Conservation (phyloP, 352 stramenopile genomes). For the Elongisporangium anandrum region DNA sequence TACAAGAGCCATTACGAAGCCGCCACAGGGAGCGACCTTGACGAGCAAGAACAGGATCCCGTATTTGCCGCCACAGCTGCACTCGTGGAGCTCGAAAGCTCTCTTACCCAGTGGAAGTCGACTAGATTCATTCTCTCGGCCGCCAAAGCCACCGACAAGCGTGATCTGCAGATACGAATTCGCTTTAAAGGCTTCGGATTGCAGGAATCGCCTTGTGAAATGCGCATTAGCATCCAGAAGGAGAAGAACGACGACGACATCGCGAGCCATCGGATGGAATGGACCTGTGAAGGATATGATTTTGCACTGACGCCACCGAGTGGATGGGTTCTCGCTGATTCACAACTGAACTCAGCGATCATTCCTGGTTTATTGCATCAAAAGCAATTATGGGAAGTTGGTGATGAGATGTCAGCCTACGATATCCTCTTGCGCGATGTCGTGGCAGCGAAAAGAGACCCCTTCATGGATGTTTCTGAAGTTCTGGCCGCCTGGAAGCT, state of each 20-base stretch:
- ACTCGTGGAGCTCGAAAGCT: constrained; percentile 23
- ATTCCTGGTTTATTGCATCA: not conserved
- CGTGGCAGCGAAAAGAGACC: constrained; percentile 7
- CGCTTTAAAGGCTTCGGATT: constrained; percentile 8
- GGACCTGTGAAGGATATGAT: constrained; percentile 18
- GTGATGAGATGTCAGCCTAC: constrained; percentile 29
- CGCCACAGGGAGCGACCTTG: constrained; percentile 10
- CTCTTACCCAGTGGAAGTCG: constrained; percentile 17
- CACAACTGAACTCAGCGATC: constrained; percentile 4
- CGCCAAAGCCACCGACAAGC: constrained; percentile 24
- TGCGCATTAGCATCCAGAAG: constrained; percentile 34
- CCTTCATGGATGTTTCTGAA: constrained; percentile 57
- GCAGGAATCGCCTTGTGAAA: constrained; percentile 8
- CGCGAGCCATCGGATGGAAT: constrained; percentile 26
- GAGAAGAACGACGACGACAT: constrained; percentile 11
- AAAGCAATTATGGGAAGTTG: constrained; percentile 17
- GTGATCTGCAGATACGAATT: constrained; percentile 17
- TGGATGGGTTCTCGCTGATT: constrained; percentile 8
- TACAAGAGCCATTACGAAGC: constrained; percentile 24
- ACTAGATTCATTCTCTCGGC: constrained; percentile 40
- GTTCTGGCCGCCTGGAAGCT: constrained; percentile 55
- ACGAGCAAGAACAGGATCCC: not conserved
- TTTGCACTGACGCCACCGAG: constrained; percentile 1
- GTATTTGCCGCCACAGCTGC: constrained; percentile 30
- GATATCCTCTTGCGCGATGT: constrained; percentile 26